Conservation (phyloP, 495 filamentous ascomycete species). For the Bathelium albidoporum region DNA sequence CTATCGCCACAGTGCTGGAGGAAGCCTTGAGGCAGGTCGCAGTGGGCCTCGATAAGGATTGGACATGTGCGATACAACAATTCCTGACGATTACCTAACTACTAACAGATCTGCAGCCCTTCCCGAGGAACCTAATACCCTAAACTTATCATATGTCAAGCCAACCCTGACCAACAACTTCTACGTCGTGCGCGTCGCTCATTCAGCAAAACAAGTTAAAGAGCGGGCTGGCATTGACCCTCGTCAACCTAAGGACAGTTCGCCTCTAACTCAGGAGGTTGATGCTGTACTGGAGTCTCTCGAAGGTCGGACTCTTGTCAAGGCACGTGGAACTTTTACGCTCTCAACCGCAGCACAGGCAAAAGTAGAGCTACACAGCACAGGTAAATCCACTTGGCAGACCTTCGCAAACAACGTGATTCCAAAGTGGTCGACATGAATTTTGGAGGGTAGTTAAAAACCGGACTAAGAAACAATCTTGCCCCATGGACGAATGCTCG, state of each 20-base stretch:
- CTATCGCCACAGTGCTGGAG: constrained; percentile 60
- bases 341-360: background rate
- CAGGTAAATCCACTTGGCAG: background rate
- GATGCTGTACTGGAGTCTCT: constrained; percentile 27
- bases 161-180: constrained; percentile 49
- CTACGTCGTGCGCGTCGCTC: constrained; percentile 51
- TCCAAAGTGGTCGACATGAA: background rate
- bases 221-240: constrained; percentile 6
- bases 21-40: constrained; percentile 33
- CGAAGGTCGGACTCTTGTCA: constrained; percentile 54
- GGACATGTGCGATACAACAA: background rate
- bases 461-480: background rate
- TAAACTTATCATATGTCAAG: constrained; percentile 53
- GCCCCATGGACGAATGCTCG: constrained; percentile 7
- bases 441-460: background rate
- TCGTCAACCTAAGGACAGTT: constrained; percentile 30
- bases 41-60: background rate
- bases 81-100: background rate
- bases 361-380: background rate
- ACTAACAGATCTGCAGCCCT: background rate
- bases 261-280: constrained; percentile 9
- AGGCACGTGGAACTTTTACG: constrained; percentile 24
- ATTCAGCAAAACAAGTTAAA: constrained; percentile 18
- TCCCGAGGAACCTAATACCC: constrained; percentile 23
- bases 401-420: background rate